Evolutionary conservation across 306 rosid species (phyloP).

Genomic region (Vigna hirtella): DNA sequence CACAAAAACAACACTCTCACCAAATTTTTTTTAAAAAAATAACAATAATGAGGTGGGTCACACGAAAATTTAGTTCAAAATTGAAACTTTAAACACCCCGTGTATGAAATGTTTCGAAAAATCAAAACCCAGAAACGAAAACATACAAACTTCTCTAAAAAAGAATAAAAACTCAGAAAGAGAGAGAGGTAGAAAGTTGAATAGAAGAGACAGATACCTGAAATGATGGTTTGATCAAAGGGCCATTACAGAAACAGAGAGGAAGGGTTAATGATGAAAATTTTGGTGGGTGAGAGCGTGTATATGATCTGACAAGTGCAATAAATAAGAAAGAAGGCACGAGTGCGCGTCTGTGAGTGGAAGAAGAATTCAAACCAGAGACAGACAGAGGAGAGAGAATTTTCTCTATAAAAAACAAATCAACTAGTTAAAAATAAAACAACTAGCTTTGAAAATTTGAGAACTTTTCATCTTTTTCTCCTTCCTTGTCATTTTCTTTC

Average conservation of each 20-base stretch:
- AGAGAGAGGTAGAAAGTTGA: not conserved
- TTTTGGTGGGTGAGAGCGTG: slow-evolving; percentile 35
- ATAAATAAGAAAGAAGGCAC: slow-evolving; percentile 41
- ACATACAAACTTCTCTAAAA: not conserved
- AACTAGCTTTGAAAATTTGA: not conserved
- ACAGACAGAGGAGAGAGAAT: slow-evolving; percentile 14
- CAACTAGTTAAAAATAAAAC: no score
- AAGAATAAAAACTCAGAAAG: not conserved
- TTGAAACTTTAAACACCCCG: slow-evolving; percentile 23
- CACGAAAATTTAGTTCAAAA: slow-evolving; percentile 25
- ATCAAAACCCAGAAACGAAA: not conserved
- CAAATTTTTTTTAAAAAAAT: not conserved
- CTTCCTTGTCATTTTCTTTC: no score
- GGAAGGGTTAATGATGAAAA: slow-evolving; percentile 17
- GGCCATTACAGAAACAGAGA: slow-evolving; percentile 26
- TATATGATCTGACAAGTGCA: slow-evolving; percentile 14
- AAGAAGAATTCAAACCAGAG: slow-evolving; percentile 61
- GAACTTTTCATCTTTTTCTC: no score
- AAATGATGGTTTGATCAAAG: slow-evolving; percentile 42
- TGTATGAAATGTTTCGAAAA: not conserved
- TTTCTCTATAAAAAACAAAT: no score
- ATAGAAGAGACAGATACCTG: slow-evolving; percentile 37
- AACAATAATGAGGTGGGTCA: not conserved
- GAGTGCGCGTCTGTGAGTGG: slow-evolving; percentile 55
- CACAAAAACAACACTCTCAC: slow-evolving; percentile 3